Evolutionary conservation across 257 asterid species (phyloP), one percentile per base, ranked within the genome.

Genomic region (Nicotiana obtusifolia): DNA sequence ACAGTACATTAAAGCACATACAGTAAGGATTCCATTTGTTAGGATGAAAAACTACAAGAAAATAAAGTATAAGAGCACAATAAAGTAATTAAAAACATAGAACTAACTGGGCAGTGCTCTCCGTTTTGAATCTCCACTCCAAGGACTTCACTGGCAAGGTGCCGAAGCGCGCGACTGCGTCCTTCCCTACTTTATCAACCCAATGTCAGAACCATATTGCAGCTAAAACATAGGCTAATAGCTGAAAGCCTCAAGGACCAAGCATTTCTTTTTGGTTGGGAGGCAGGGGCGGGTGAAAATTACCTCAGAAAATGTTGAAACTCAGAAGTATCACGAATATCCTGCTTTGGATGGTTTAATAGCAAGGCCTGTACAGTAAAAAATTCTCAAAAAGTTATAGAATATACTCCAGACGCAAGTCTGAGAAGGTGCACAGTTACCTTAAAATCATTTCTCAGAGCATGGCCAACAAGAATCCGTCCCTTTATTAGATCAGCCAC

Each of bases 401-500:
- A 56, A 80, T 75, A 26, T 47, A 77, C 80, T 64, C 69, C 65
- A 76, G 49, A 33, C 10, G 4, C 69, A 5, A 67, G 52, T 69
- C 47, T 57, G 80, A 41, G 76, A 37, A 84, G 26, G 64, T n/a
- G 62, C 28, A n/a, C 30, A 52, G 19, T 77, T 84, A 89, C 99
- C 89, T 89, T 95, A 31, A 95, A 93, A 90, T 95, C 99, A 88
- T 94, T 94, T 88, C 91, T 94, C 84, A 95, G 84, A 61, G 99
- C 99, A 89, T 95, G 99, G 64, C 99, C 99, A 28, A 94, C 98
- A 84, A 95, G 97, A 78, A 89, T 87, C 89, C 83, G 88, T 83
- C 89, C 97, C 79, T 94, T 83, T 64, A 92, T 89, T 87, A 94
- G 86, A 83, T 94, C 98, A 7, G 97, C 97, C 71, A 95, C 97